Conservation (phyloP, 2,329 filamentous ascomycete genomes). For the Dothideomycetidae sp. region DNA sequence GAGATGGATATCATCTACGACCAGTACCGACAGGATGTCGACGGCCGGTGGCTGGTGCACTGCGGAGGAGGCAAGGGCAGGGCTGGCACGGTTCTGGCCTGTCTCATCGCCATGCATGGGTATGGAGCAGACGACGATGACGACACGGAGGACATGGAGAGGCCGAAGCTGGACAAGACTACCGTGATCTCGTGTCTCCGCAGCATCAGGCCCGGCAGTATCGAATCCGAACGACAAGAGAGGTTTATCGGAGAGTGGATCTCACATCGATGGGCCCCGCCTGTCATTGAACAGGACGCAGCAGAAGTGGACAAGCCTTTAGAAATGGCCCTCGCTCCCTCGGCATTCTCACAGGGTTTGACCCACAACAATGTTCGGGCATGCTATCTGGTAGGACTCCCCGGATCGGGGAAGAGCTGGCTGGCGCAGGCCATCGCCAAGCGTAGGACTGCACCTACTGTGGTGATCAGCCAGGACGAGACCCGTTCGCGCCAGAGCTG, state of each 20-base stretch:
- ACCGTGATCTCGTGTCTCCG: slow-evolving; percentile 9
- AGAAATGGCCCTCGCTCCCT: background rate
- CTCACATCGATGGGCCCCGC: background rate
- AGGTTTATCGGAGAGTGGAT: slow-evolving; percentile 9
- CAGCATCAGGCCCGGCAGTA: slow-evolving; percentile 11
- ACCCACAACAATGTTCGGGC: slow-evolving; percentile 5
- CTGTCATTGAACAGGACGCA: background rate
- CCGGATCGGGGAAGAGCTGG: slow-evolving; percentile 11
- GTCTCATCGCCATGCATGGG: slow-evolving; percentile 10
- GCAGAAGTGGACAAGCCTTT: background rate
- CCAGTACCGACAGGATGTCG: slow-evolving; percentile 5
- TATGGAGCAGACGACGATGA: background rate
- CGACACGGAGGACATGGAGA: background rate
- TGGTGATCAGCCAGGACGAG: slow-evolving; percentile 10
- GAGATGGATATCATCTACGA: slow-evolving; percentile 9
- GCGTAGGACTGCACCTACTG: background rate
- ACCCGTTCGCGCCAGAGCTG: slow-evolving; percentile 7
- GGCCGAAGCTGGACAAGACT: slow-evolving; percentile 4
- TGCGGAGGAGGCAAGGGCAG: slow-evolving; percentile 12
- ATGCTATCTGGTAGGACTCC: slow-evolving; percentile 9
- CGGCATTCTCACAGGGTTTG: background rate
- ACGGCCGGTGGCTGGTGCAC: slow-evolving; percentile 7
- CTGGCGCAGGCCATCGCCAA: slow-evolving; percentile 6
- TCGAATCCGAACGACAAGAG: slow-evolving; percentile 10
- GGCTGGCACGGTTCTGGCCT: slow-evolving; percentile 10